Percentiles rank a stretch among this genome's conserved stretches.
phyloP scores from a whole-genome alignment of 305 asterid genomes.

The Plantago rigida region DNA sequence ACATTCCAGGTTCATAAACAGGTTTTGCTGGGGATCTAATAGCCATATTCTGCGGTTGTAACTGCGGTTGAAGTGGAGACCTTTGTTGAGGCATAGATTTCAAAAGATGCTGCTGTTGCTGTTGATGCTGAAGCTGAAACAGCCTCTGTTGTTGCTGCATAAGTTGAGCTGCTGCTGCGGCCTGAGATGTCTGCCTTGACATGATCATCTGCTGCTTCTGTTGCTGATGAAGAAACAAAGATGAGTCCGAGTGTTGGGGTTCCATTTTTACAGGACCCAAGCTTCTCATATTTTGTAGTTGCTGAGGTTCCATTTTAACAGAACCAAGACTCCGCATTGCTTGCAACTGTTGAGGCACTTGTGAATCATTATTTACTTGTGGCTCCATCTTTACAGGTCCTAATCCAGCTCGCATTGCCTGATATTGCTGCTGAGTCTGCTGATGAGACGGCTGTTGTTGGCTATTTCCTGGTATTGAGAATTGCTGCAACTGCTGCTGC shows the following conservation, averaged over 20 bases:
- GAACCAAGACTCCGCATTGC: slow-evolving; percentile 41
- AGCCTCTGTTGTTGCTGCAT: slow-evolving; percentile 69
- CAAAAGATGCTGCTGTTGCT: slow-evolving; percentile 50
- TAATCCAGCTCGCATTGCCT: slow-evolving; percentile 52
- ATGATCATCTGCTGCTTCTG: slow-evolving; percentile 55
- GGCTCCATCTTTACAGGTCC: slow-evolving; percentile 63
- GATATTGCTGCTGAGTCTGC: slow-evolving; percentile 49
- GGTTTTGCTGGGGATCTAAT: slow-evolving; percentile 51
- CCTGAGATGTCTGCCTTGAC: slow-evolving; percentile 61
- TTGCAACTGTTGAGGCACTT: slow-evolving; percentile 59
- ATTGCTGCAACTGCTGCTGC: slow-evolving; percentile 48
- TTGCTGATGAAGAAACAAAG: slow-evolving; percentile 61
- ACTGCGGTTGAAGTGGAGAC: slow-evolving; percentile 49
- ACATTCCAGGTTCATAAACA: slow-evolving; percentile 65
- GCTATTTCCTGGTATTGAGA: slow-evolving; percentile 41
- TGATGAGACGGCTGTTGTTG: slow-evolving; percentile 44
- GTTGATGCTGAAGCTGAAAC: slow-evolving; percentile 47
- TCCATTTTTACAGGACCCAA: slow-evolving; percentile 66
- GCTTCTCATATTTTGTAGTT: slow-evolving; percentile 49
- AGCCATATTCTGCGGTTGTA: slow-evolving; percentile 51
- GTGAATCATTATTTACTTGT: slow-evolving; percentile 47
- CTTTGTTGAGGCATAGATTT: slow-evolving; percentile 75
- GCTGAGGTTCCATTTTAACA: slow-evolving; percentile 74
- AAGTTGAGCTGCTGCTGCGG: slow-evolving; percentile 66
- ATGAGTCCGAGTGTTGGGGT: slow-evolving; percentile 57